Evolutionary conservation across 768 basidiomycete species (phyloP), one percentile per base, ranked within the genome.

Genomic region (Hebeloma cylindrosporum): DNA sequence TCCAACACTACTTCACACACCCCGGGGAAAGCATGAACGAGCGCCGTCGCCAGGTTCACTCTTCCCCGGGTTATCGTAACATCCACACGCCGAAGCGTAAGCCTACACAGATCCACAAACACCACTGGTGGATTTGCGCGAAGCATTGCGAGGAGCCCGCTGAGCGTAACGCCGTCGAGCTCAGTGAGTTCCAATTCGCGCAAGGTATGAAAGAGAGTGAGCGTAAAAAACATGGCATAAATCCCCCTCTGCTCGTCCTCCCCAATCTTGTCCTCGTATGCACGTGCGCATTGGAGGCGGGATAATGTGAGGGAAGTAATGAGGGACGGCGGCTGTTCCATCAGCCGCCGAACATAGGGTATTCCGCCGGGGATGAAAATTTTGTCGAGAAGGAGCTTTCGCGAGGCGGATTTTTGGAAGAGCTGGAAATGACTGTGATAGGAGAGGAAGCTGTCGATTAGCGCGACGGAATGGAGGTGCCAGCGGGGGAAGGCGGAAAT

Each of bases 361-460:
- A 20, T 7, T 5, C 40, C 39, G 11, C 27, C 32, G 11, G 48
- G 48, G 16, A 50, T 50, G 3, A 17, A 25, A 11, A 50, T 30
- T 2, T 32, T 40, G 20, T 50, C 34, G 2, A 50, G 31, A 20
- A 40, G 18, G 31, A 50, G 43, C 9, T 22, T 40, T 4, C 18
- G 28, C 3, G 32, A 22, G 20, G 20, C 20, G 4, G 48, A 38
- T 10, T 35, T 50, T 18, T 25, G n/a, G 18, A 50, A 41, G 2
- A 50, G 26, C 26, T 50, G 48, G 31, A 40, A 42, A 16, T 50
- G 43, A 27, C 30, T 40, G 9, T 29, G 31, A 17, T 36, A 50
- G 0, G 48, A 45, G 9, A 50, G 23, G 26, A 26, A 40, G 1
- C 27, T 35, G 27, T 50, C 10, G 8, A 2, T 29, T 8, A 50